Base-by-base conservation (phyloP, 2,329 filamentous ascomycete species). In the Teratosphaeria zuluensis region DNA sequence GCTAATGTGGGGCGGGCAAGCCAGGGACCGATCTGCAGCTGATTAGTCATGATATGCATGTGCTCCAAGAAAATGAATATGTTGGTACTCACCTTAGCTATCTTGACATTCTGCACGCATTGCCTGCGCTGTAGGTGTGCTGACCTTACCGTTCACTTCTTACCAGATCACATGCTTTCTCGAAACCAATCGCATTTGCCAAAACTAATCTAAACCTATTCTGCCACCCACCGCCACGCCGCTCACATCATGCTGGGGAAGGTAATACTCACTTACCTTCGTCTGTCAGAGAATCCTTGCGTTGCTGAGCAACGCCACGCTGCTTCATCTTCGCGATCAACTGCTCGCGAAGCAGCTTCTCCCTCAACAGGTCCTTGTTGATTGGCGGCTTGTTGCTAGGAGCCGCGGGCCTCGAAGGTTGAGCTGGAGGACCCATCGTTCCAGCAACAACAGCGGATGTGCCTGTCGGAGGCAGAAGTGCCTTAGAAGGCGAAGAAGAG, bases 1-100 rank as follows among this genome's bases (percentile, higher is more conserved):
- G 52, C 28, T 53, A 31, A 28, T 6, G 52, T 53, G 52, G 52
- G 52, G 52, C 52, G 52, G 52, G 52, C 52, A 53, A 53, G 52
- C 48, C 19, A 52, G 19, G 48, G n/a, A n/a, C 4, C 42, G 7
- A 21, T 21, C 42, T 48, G 42, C 19, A 21, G n/a, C 19, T 4
- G 42, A 48, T 48, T 48, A 48, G 42, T 48, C n/a, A 48, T 48
- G 9, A 16, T 19, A 19, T 21, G 3, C n/a, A 48, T n/a, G 42
- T 48, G 42, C 9, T 24, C 9, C 6, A 11, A 19, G n/a, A n/a
- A 19, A n/a, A 2, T 48, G 9, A 14, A 35, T 14, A 35, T 19
- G 16, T 42, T 8, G 4, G 42, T 21, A 48, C 42, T 42, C 35
- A 42, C 35, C 35, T 42, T 42, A 16, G 12, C n/a, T 42, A 2